Evolutionary conservation across 768 basidiomycete species (phyloP), one percentile per base, ranked within the genome.

Genomic region (Lentinula boryana): DNA sequence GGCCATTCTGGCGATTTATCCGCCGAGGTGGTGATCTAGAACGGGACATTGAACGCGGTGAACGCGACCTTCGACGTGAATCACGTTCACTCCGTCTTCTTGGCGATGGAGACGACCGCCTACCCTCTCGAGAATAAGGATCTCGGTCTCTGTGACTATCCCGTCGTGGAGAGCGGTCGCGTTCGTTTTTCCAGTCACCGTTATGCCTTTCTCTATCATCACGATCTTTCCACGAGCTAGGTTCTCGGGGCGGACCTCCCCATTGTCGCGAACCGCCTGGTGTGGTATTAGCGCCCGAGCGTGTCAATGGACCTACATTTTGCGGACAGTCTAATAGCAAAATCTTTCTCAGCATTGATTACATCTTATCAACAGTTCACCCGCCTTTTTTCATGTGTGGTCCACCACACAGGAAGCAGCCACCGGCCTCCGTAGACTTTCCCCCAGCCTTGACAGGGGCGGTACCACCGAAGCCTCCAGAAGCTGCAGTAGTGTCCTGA

Each of bases 351-450:
- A 48, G 12, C 21, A 21, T 48, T 48, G 7, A n/a, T 48, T 18
- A 23, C 9, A 43, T 43, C 41, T 43, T 13, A 66, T 60, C 46
- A 61, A 21, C 21, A 48, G 32, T 6, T 18, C 44, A 62, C 69
- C 23, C 63, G 91, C 94, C 94, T 81, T 89, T 92, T 71, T 93
- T 94, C 36, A 96, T 75, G 78, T 98, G 96, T 5, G 92, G 89
- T 0, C 95, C 95, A 5, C 96, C 96, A 70, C 97, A 99, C 38
- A 85, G 71, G 78, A 96, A 99, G 70, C 97, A 99, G 0, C 92
- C 93, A 1, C 81, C 84, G 0, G 75, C 78, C 49, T 86, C 82
- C 0, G 75, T 75, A 23, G 79, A 76, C 54, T 74, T 80, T 5
- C 86, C 86, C 35, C 85, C 86, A 43, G 78, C 69, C 68, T 82